phyloP scores from a whole-genome alignment of 306 rosid genomes.

The Macrotyloma uniflorum region DNA sequence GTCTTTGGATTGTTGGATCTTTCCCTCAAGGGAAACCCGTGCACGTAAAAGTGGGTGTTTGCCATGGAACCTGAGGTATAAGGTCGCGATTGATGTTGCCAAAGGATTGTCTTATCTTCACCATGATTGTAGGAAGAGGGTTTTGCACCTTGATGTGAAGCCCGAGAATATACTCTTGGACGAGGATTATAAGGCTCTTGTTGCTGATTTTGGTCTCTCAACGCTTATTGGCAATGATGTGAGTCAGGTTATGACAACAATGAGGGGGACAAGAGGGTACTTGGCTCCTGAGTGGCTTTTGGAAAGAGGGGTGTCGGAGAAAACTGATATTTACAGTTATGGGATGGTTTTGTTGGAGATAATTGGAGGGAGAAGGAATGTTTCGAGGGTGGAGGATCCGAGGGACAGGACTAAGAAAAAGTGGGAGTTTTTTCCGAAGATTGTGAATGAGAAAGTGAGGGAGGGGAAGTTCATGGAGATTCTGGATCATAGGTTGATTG shows the following conservation, averaged over 20 bases:
- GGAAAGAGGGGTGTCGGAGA: constrained; percentile 82
- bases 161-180: constrained; percentile 91
- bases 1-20: constrained; percentile 85
- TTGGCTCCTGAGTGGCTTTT: constrained; percentile 94
- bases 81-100: constrained; percentile 79
- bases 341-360: constrained; percentile 95
- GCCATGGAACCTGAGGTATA: constrained; percentile 70
- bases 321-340: constrained; percentile 76
- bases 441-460: constrained; percentile 65
- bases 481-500: constrained; percentile 62
- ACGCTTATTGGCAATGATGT: constrained; percentile 75
- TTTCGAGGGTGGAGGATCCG: constrained; percentile 45
- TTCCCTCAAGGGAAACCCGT: constrained; percentile 38
- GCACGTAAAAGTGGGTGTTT: constrained; percentile 59
- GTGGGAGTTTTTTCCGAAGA: constrained; percentile 71
- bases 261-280: constrained; percentile 89
- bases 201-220: constrained; percentile 82
- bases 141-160: constrained; percentile 87
- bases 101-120: constrained; percentile 79
- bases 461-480: constrained; percentile 77
- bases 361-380: constrained; percentile 80
- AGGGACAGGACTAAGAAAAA: constrained; percentile 47
- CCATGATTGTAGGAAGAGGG: constrained; percentile 77
- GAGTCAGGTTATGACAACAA: constrained; percentile 67
- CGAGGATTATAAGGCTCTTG: constrained; percentile 63